Conservation (phyloP, 208 protist species). For the Naegleria fowleri region DNA sequence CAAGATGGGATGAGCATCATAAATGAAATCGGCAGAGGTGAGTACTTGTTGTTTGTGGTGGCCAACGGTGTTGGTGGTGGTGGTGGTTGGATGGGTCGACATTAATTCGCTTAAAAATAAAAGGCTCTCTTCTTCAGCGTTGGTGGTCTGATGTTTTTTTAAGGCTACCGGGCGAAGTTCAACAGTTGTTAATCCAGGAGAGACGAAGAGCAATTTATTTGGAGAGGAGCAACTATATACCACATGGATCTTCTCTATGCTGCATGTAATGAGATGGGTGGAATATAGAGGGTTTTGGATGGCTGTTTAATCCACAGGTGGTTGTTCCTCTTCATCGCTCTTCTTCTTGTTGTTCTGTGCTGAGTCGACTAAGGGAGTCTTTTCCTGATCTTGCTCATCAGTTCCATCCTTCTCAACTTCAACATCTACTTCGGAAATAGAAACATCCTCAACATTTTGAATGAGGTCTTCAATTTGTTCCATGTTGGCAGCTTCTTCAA, state of each 20-base stretch:
- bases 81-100: too few species aligned
- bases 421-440: not conserved
- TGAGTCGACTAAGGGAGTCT: not conserved
- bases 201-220: too few species aligned
- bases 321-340: not conserved
- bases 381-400: not conserved
- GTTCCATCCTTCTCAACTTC: not conserved
- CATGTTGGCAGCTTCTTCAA: not conserved
- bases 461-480: not conserved
- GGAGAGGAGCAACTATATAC: too few species aligned
- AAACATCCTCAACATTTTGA: not conserved
- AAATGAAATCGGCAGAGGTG: not conserved
- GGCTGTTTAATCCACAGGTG: not conserved
- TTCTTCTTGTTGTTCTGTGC: not conserved
- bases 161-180: too few species aligned
- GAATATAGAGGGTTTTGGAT: too few species aligned
- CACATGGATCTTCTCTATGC: too few species aligned
- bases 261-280: too few species aligned
- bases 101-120: too few species aligned
- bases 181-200: too few species aligned
- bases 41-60: not conserved
- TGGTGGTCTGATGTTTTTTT: too few species aligned
- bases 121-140: too few species aligned
- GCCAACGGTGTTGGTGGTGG: too few species aligned
- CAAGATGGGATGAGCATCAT: not conserved